Conservation (phyloP, 176 grass and related monocot genomes). For the Aegilops bicornis region DNA sequence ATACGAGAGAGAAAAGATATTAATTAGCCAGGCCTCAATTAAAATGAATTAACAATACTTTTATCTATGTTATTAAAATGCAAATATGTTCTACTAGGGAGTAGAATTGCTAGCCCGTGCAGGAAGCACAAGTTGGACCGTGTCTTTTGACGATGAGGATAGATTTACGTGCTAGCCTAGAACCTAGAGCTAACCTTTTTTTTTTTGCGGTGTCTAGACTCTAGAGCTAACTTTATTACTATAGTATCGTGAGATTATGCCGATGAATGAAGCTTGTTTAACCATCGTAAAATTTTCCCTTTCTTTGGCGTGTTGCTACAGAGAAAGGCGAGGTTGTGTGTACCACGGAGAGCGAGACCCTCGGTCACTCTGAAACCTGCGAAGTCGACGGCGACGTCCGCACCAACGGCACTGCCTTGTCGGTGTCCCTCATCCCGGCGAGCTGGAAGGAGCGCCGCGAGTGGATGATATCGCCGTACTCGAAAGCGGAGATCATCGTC, state of each 20-base stretch:
- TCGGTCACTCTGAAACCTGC: background rate
- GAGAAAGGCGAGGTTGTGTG: background rate
- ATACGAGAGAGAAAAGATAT: too few species aligned
- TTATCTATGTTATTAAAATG: too few species aligned
- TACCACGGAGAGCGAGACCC: background rate
- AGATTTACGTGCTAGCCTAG: background rate
- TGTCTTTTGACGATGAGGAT: too few species aligned
- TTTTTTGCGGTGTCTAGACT: too few species aligned
- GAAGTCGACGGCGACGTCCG: slow-evolving; percentile 6
- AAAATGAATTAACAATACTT: too few species aligned
- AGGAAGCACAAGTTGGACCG: too few species aligned
- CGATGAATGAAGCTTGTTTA: background rate
- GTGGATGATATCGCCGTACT: slow-evolving; percentile 50
- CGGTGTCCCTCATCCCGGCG: slow-evolving; percentile 26
- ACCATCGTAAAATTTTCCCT: background rate
- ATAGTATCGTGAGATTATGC: background rate
- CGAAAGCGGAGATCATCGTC: slow-evolving; percentile 28
- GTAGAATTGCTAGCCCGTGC: too few species aligned
- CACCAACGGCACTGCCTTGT: background rate
- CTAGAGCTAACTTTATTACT: background rate
- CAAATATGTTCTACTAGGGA: too few species aligned
- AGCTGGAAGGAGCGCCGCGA: background rate
- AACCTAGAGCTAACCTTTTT: too few species aligned
- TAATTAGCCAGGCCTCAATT: too few species aligned
- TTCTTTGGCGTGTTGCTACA: background rate